Base-by-base conservation (phyloP, 164 flowering plant species). In the Brasenia schreberi region DNA sequence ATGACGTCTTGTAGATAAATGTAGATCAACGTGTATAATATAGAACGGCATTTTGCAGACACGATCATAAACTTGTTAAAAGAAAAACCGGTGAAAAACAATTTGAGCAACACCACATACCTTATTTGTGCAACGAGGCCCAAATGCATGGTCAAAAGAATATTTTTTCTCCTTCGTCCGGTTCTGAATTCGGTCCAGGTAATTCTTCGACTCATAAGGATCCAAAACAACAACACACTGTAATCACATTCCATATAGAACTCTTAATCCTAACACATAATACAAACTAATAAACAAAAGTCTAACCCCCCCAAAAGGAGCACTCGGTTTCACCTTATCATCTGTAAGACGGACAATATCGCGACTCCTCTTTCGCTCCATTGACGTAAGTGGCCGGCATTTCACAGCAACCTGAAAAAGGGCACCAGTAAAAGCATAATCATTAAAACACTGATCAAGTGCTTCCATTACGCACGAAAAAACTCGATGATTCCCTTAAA, bases 131-230 rank as follows among this genome's bases (percentile, higher is more conserved):
- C 81, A 81, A 43, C 76, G 75, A 65, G 92, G 88, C 53, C 84
- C 85, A 78, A 87, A 91, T 42, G 90, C 96, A 74, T 86, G 77
- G 75, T 91, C 97, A 75, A 91, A 91, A 49, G 75, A 66, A 64
- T 87, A 91, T 67, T 78, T 81, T 65, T 76, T 81, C 81, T 87
- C 94, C 68, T 91, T 91, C 0, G 83, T 86, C 65, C 94, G 86
- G 67, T 87, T 84, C 76, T 91, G 96, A 65, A 85, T 73, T 42
- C 85, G 90, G 66, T 87, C 92, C 56, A 91, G 86, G 75, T 91
- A 91, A 73, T 87, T 87, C 76, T 89, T 91, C 4, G 91, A 84
- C 72, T 83, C 65, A 69, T 91, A 96, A 65, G 97, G 96, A 81
- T 91, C 96, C 80, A 91, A 74, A 56, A 91, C 80, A 59, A 83